phyloP scores from a whole-genome alignment of 768 basidiomycete species.

The Mycena filopes region DNA sequence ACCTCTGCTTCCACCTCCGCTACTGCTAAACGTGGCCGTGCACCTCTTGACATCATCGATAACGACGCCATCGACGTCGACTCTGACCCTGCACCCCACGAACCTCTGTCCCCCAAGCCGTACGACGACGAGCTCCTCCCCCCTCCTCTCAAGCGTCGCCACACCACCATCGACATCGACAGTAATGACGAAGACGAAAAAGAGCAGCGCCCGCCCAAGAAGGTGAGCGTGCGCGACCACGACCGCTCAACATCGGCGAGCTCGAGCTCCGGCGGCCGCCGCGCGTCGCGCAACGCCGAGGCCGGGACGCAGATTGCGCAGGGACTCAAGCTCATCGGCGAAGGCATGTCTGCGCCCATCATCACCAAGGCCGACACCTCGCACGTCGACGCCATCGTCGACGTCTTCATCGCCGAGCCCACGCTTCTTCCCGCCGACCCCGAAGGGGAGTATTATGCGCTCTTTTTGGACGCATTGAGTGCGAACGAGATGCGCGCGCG shows the following conservation, averaged over 20 bases:
- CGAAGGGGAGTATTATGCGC: conserved; percentile 5
- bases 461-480: conserved; percentile 1
- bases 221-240: not conserved
- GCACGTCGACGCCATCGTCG: conserved; percentile 14
- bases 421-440: conserved; percentile 15
- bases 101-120: conserved; percentile 2
- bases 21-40: not conserved
- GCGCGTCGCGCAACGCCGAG: conserved; percentile 6
- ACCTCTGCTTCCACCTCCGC: not conserved
- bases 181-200: not conserved
- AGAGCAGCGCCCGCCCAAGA: not conserved
- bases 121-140: conserved; percentile 9
- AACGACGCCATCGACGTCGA: conserved; percentile 3
- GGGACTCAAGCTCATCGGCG: conserved; percentile 5
- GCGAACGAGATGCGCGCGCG: conserved; percentile 7
- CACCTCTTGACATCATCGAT: not conserved
- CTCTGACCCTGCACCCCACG: not conserved
- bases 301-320: conserved; percentile 10
- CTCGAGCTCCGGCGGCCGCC: conserved; percentile 4
- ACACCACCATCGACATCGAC: not conserved
- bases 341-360: conserved; percentile 12
- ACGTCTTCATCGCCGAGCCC: not conserved
- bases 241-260: conserved; percentile 5
- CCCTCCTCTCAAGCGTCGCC: not conserved
- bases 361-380: conserved; percentile 19